Evolutionary conservation across 805 yeast species (phyloP), one percentile per base, ranked within the genome.

Genomic region (Yamadazyma tumulicola): DNA sequence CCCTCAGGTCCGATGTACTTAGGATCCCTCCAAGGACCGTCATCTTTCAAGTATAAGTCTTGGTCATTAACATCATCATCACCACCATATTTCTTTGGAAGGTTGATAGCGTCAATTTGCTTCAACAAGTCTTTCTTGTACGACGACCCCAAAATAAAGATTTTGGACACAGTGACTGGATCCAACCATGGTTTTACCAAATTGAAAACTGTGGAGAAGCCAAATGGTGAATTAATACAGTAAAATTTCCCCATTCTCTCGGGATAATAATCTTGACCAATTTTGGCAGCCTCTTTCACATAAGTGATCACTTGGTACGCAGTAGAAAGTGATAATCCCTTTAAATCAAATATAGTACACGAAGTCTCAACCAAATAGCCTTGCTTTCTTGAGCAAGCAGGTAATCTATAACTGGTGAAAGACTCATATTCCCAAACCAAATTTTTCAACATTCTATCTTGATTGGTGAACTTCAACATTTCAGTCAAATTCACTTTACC

Each of bases 221-320:
- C 98, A 56, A 88, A 91, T 45, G 98, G 98, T 1, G 97, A 95
- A 56, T 91, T 91, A 65, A 91, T 86, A 51, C 88, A 67, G 66
- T 87, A 91, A 59, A 91, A 91, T 63, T 85, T 87, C 56, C 98
- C 98, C 97, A 91, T 93, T 64, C 97, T 84, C 72, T 91, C 98
- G 8, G 98, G 98, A 61, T 91, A 91, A 66, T 85, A 91, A 68
- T 91, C 85, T 70, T 93, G 97, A 41, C 97, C 96, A 52, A 91
- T 86, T 52, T 74, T 68, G 9, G 96, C 85, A 7, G 97, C 97
- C 63, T 88, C 97, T 58, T 81, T 80, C 37, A 91, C 95, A 63
- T 88, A 91, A 11, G 81, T 70, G 45, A 86, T 69, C 28, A 91
- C 98, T 57, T 81, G 86, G 45, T 81, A 78, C 15, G 95, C 95